These are phyloP conservation scores for Hypocreales sp. DNA, from an alignment of 2,329 filamentous ascomycete species.

Conservation along the genomic window DNA sequence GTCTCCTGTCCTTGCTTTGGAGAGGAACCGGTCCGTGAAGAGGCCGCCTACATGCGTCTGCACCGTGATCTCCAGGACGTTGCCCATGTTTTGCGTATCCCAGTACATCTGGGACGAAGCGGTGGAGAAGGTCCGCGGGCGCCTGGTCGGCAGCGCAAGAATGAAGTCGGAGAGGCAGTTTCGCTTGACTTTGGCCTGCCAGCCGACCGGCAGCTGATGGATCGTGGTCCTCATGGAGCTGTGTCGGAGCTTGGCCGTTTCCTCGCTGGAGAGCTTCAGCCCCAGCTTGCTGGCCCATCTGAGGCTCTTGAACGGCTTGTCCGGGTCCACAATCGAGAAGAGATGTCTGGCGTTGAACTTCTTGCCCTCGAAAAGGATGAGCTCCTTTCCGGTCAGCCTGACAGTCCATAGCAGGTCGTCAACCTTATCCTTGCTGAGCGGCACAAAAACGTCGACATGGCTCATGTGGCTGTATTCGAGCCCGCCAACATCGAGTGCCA, in stretches of 20 bases:
- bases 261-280: background rate
- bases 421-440: background rate
- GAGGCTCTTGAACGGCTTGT: slow-evolving; percentile 1
- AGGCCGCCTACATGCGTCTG: slow-evolving; percentile 1
- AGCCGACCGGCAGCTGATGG: background rate
- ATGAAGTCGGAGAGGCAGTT: slow-evolving; percentile 1
- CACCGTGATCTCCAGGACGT: slow-evolving; percentile 2
- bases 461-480: slow-evolving; percentile 3
- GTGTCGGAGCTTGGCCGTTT: background rate
- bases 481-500: slow-evolving; percentile 1
- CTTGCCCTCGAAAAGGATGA: background rate
- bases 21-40: slow-evolving; percentile 1
- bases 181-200: background rate
- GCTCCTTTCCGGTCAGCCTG: slow-evolving; percentile 1
- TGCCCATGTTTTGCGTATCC: slow-evolving; percentile 1
- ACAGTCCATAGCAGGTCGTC: slow-evolving; percentile 1
- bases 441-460: slow-evolving; percentile 2
- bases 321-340: slow-evolving; percentile 1
- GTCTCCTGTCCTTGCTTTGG: background rate
- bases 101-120: slow-evolving; percentile 2
- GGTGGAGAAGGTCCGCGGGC: slow-evolving; percentile 1
- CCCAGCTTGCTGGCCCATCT: slow-evolving; percentile 1
- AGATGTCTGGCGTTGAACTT: slow-evolving; percentile 1
- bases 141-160: slow-evolving; percentile 1
- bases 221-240: background rate